Evolutionary conservation across 306 rosid genomes (phyloP).

Genomic region (Malus sylvestris): DNA sequence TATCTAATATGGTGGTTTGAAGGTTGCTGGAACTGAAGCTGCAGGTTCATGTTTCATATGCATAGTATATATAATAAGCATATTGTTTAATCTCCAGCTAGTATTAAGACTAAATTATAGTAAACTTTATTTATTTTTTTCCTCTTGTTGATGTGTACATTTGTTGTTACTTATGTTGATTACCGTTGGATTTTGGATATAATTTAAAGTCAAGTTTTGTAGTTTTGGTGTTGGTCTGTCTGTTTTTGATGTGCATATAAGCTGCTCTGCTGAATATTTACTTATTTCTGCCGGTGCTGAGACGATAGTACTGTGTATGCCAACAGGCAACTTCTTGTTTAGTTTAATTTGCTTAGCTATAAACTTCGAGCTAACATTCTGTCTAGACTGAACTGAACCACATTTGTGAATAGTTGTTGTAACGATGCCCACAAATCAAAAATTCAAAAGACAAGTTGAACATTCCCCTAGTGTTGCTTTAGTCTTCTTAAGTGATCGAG

Average conservation of each 20-base stretch:
- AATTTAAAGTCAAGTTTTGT: neutral
- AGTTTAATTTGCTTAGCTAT: neutral
- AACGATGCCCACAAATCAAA: neutral
- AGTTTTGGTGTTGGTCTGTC: neutral
- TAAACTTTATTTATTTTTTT: neutral
- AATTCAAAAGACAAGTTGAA: neutral
- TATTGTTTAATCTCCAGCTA: neutral
- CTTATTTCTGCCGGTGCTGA: neutral
- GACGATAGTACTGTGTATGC: neutral
- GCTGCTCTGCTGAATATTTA: neutral
- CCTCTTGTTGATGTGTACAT: neutral
- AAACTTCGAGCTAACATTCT: neutral
- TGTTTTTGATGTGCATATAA: neutral
- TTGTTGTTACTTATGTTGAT: neutral
- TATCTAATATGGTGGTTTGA: constrained; percentile 2
- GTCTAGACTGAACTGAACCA: neutral
- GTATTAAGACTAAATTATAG: neutral
- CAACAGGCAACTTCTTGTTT: neutral
- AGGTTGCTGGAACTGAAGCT: neutral
- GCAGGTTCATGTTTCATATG: constrained; percentile 4
- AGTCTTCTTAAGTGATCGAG: neutral
- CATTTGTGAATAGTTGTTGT: neutral
- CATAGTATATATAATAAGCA: neutral
- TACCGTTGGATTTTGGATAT: neutral
- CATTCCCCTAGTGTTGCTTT: neutral